A percentile compares a stretch with the other conserved stretches of the same genome.
Conservation (phyloP, 2,329 filamentous ascomycete species). For the Sporothrix pallida region DNA sequence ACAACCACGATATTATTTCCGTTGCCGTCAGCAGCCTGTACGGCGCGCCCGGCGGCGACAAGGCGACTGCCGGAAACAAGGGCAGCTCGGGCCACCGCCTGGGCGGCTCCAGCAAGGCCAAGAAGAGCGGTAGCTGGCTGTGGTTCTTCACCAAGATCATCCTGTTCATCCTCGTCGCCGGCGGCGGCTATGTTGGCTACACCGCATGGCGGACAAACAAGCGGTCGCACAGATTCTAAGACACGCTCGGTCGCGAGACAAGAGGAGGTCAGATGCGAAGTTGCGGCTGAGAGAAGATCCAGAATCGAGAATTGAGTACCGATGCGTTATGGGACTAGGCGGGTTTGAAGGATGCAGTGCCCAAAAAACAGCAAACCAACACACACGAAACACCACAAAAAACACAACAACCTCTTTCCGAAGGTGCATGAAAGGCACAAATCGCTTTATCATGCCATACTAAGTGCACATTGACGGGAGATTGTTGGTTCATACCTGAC, state of each 20-base stretch:
- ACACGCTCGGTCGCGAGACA: background rate
- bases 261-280: background rate
- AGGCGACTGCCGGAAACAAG: conserved; percentile 47
- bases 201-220: conserved; percentile 77
- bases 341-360: conserved; percentile 3
- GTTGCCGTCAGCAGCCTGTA: conserved; percentile 90
- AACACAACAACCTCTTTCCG: background rate
- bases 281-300: background rate
- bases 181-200: conserved; percentile 82
- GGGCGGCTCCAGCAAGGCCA: conserved; percentile 48
- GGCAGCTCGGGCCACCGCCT: conserved; percentile 44
- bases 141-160: conserved; percentile 81
- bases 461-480: background rate
- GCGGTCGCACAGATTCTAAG: conserved; percentile 63
- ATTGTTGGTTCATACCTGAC: conserved; percentile 23
- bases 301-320: no score
- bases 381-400: conserved; percentile 6
- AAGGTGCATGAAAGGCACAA: conserved; percentile 1
- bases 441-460: background rate
- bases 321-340: background rate
- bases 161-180: conserved; percentile 71
- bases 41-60: conserved; percentile 56
- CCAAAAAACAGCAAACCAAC: background rate
- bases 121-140: conserved; percentile 60
- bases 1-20: conserved; percentile 96